Evolutionary conservation across 306 rosid genomes (phyloP).

Genomic region (Cicer cuneatum): DNA sequence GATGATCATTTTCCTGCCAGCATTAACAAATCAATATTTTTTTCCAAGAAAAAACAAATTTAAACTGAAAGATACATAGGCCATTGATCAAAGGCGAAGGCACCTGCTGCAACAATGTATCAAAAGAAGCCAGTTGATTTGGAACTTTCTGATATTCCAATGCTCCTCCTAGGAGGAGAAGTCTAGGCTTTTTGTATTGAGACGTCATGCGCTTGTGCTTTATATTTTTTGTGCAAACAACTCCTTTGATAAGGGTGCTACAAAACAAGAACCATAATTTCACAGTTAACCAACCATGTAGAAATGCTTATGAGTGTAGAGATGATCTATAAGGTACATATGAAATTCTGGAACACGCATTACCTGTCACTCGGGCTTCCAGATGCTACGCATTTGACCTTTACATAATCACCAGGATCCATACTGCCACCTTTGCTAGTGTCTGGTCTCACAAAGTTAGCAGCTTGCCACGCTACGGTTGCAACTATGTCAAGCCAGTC

Average conservation of each 20-base stretch:
- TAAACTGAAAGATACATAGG: conserved; percentile 12
- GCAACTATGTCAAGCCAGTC: conserved; percentile 90
- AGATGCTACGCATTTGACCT: conserved; percentile 87
- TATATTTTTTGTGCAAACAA: conserved; percentile 93
- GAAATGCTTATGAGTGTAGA: background rate
- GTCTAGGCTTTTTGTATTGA: conserved; percentile 80
- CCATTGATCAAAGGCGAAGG: conserved; percentile 38
- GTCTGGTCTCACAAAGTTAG: conserved; percentile 92
- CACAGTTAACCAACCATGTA: conserved; percentile 36
- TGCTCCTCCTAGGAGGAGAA: conserved; percentile 82
- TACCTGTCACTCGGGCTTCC: conserved; percentile 92
- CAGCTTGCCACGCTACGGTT: conserved; percentile 90
- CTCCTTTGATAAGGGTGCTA: conserved; percentile 85
- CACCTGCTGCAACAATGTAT: conserved; percentile 93
- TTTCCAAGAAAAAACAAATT: conserved; percentile 22
- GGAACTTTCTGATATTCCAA: conserved; percentile 93
- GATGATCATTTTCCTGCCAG: conserved; percentile 89
- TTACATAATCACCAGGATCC: conserved; percentile 95
- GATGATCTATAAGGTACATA: background rate
- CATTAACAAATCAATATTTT: conserved; percentile 37
- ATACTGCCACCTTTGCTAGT: conserved; percentile 96
- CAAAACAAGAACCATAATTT: conserved; percentile 46
- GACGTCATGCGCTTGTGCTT: conserved; percentile 99
- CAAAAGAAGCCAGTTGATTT: conserved; percentile 85
- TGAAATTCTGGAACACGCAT: conserved; percentile 36